Conservation (phyloP, 108 stramenopile species). For the Chaetoceros tenuissimus region DNA sequence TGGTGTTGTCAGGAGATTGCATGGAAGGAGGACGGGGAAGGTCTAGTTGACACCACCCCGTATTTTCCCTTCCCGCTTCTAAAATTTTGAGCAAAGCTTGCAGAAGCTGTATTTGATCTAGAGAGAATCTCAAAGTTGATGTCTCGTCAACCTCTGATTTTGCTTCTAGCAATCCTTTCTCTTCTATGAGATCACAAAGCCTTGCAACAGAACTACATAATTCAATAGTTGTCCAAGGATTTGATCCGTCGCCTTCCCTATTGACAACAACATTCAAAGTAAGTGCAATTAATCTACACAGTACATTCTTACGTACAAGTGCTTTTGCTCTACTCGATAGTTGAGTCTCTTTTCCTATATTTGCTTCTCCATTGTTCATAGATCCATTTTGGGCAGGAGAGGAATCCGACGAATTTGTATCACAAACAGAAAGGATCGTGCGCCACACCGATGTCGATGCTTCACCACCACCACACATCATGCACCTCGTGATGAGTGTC, state of each 20-base stretch:
- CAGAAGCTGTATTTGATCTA: constrained; percentile 63
- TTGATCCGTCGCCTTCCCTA: constrained; percentile 45
- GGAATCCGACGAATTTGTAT: too few relatives aligned
- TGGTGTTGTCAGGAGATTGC: constrained; percentile 20
- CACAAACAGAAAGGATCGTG: constrained; percentile 31
- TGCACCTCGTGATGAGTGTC: constrained; percentile 55
- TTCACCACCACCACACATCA: constrained; percentile 77
- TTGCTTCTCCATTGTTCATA: too few relatives aligned
- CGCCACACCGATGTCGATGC: constrained; percentile 64
- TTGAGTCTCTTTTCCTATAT: too few relatives aligned
- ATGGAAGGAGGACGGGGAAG: constrained; percentile 7
- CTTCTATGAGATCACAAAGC: constrained; percentile 66
- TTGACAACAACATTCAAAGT: constrained; percentile 55
- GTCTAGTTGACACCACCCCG: constrained; percentile 54
- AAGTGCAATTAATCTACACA: constrained; percentile 62
- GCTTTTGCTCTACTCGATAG: too few relatives aligned
- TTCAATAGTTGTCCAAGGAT: constrained; percentile 49
- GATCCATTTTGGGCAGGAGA: too few relatives aligned
- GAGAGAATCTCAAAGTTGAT: constrained; percentile 13
- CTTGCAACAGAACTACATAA: constrained; percentile 60
- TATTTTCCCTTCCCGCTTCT: constrained; percentile 66
- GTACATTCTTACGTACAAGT: constrained; percentile 17
- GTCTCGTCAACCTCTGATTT: constrained; percentile 10
- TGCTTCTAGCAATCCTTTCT: constrained; percentile 51
- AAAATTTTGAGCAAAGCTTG: constrained; percentile 54